Conservation (phyloP, 2,329 filamentous ascomycete species). For the Aspergillus sclerotialis region DNA sequence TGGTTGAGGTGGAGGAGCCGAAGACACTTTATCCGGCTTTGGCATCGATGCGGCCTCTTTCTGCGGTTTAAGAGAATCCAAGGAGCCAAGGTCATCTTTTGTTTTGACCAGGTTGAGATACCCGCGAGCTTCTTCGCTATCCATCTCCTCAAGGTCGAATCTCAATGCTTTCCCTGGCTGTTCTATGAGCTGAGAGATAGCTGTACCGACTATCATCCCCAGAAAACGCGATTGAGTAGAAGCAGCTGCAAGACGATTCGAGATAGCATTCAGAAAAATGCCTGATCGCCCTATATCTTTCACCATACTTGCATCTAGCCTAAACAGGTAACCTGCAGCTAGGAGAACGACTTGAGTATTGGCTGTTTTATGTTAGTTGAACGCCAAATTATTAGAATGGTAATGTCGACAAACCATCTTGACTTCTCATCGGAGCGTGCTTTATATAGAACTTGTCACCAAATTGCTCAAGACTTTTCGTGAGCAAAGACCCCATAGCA, state of each 20-base stretch:
- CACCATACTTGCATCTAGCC: conserved; percentile 59
- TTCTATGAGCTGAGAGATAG: conserved; percentile 59
- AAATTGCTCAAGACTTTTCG: conserved; percentile 63
- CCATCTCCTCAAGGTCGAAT: conserved; percentile 76
- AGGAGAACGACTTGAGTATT: conserved; percentile 75
- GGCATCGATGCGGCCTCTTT: conserved; percentile 8
- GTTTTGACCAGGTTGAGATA: conserved; percentile 61
- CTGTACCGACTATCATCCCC: conserved; percentile 80
- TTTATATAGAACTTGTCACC: conserved; percentile 81
- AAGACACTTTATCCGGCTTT: conserved; percentile 2
- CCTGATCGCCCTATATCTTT: conserved; percentile 64
- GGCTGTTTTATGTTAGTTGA: conserved; percentile 44
- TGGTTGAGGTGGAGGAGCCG: conserved; percentile 4
- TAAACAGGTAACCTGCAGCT: conserved; percentile 66
- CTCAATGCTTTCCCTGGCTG: conserved; percentile 64
- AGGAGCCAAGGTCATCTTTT: conserved; percentile 56
- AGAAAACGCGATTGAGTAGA: conserved; percentile 71
- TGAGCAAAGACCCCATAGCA: conserved; percentile 48
- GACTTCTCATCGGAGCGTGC: conserved; percentile 75
- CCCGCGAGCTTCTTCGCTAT: conserved; percentile 65
- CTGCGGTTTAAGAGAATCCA: conserved; percentile 43
- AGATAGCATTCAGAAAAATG: conserved; percentile 68
- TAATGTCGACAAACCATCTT: conserved; percentile 60
- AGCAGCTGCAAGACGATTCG: conserved; percentile 73
- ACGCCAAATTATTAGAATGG: background rate